These are phyloP conservation scores for Polyporus arcularius DNA, from an alignment of 768 basidiomycete species.

Conservation along the genomic window DNA sequence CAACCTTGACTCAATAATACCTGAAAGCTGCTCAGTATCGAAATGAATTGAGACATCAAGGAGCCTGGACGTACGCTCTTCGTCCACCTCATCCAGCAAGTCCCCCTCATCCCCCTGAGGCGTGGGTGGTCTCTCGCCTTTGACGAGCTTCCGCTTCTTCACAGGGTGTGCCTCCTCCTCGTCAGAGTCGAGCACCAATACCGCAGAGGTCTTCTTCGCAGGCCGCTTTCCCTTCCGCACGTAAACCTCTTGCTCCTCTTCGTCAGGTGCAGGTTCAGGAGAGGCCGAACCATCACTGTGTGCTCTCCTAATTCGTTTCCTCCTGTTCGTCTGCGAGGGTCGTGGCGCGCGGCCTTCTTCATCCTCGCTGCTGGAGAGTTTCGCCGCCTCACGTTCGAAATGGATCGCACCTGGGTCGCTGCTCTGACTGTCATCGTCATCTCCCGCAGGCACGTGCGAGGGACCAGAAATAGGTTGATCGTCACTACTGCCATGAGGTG, in stretches of 20 bases:
- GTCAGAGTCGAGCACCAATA: constrained; percentile 33
- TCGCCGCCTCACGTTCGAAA: constrained; percentile 42
- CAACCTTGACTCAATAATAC: constrained; percentile 63
- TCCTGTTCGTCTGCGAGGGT: constrained; percentile 17
- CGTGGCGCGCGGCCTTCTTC: constrained; percentile 28
- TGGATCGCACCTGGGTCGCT: constrained; percentile 53
- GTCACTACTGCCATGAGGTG: neutral
- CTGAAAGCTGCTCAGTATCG: constrained; percentile 34
- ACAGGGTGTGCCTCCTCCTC: constrained; percentile 34
- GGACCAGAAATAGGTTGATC: neutral
- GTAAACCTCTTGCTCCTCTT: constrained; percentile 11
- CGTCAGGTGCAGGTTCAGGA: neutral
- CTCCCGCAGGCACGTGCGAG: neutral
- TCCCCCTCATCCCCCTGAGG: constrained; percentile 46
- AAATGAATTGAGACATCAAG: neutral
- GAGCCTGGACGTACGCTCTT: constrained; percentile 45
- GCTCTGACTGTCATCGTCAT: constrained; percentile 33
- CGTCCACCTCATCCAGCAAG: constrained; percentile 50
- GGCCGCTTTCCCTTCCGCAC: constrained; percentile 23
- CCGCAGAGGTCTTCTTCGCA: constrained; percentile 19
- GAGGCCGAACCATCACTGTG: constrained; percentile 21
- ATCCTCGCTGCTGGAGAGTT: constrained; percentile 22
- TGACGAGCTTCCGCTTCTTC: constrained; percentile 42
- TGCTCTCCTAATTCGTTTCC: constrained; percentile 12
- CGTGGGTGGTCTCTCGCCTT: constrained; percentile 43